Conservation (phyloP, 768 basidiomycete species). For the Mycena belliarum region DNA sequence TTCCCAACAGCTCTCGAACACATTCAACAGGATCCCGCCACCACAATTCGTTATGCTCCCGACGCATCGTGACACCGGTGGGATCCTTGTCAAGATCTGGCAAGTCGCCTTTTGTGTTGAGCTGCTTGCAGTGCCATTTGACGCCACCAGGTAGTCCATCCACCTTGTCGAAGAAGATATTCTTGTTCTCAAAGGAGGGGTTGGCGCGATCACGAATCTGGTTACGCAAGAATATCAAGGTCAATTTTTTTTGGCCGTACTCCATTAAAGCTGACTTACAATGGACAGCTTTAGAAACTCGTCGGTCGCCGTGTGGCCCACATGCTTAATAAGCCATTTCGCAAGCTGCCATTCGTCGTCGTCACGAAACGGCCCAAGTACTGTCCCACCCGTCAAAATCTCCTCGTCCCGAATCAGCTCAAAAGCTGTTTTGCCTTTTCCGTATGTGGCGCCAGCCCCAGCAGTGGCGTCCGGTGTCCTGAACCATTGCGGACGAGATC, state of each 20-base stretch:
- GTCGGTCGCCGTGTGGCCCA: conserved; percentile 23
- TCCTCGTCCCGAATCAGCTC: conserved; percentile 2
- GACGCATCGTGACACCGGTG: background rate
- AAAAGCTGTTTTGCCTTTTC: background rate
- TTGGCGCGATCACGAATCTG: background rate
- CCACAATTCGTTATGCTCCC: background rate
- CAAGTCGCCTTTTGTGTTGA: background rate
- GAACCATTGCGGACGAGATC: background rate
- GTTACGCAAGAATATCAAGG: too few relatives aligned
- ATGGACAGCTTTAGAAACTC: conserved; percentile 16
- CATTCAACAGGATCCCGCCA: background rate
- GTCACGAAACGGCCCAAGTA: conserved; percentile 24
- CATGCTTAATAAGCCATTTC: conserved; percentile 25
- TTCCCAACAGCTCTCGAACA: background rate
- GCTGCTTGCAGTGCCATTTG: background rate
- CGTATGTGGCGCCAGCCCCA: background rate
- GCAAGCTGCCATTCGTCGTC: conserved; percentile 31
- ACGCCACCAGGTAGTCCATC: background rate
- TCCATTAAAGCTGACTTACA: background rate
- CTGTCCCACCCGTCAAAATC: conserved; percentile 1
- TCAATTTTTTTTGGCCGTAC: too few relatives aligned
- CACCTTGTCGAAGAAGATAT: background rate
- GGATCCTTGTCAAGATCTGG: too few relatives aligned
- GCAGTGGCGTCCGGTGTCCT: background rate
- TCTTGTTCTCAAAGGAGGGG: background rate